A percentile compares a stretch with the other conserved stretches of the same genome.
Conservation (phyloP, 1,284 basidiomycete genomes). For the Sporisorium sorghi region DNA sequence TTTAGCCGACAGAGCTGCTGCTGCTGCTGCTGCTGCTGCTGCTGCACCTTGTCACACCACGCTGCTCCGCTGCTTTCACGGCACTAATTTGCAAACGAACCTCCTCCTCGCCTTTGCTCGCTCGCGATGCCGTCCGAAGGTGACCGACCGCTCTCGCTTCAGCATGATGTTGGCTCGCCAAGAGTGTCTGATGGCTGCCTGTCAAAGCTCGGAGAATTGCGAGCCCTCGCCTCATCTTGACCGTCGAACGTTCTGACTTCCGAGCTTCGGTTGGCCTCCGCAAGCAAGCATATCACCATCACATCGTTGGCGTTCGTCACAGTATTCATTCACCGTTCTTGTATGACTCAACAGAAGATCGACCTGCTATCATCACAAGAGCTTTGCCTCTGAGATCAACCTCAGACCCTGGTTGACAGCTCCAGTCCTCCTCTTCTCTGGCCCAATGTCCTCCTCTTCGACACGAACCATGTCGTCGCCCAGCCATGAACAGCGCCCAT, state of each 20-base stretch:
- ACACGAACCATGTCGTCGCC: slow-evolving; percentile 1
- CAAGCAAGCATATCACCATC: neutral
- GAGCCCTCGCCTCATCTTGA: neutral
- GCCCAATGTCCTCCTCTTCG: neutral
- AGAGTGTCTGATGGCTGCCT: neutral
- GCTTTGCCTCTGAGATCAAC: too few relatives aligned
- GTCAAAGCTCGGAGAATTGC: neutral
- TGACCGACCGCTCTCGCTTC: neutral
- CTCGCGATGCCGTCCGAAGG: neutral
- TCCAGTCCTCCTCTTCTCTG: neutral
- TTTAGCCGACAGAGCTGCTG: too few relatives aligned
- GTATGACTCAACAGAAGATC: neutral
- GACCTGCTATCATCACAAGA: neutral
- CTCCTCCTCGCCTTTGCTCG: neutral
- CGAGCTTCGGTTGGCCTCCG: neutral
- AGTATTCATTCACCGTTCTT: neutral
- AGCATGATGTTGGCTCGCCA: neutral
- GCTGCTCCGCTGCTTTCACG: too few relatives aligned
- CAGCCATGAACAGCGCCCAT: neutral
- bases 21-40: too few relatives aligned
- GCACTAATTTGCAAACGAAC: too few relatives aligned
- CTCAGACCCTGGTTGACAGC: neutral
- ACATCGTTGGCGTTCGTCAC: slow-evolving; percentile 1
- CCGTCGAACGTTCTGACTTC: neutral
- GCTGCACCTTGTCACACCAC: too few relatives aligned